Evolutionary conservation across 495 filamentous ascomycete species (phyloP), one percentile per base, ranked within the genome.

Genomic region (Aspergillus panamensis): DNA sequence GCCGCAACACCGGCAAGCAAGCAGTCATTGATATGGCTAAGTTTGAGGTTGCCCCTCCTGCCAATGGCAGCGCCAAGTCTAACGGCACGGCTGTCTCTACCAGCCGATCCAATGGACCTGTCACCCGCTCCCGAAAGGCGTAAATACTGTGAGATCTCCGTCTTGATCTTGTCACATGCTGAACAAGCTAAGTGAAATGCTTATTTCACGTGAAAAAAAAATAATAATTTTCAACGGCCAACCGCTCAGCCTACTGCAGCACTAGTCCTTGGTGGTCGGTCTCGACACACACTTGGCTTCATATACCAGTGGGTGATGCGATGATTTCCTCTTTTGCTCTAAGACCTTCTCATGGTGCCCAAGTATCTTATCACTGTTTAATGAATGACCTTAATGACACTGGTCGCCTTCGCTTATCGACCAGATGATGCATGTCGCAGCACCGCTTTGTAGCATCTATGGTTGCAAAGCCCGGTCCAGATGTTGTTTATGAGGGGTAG

Each of bases 11-110:
- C 60, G 69, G 76, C 67, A 76, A 73, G 57, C 74, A 77, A 62
- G 76, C 80, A 47, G 65, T 78, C 16, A 80, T 81, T 55, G 79
- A 83, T 62, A 82, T 82, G 80, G 74, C 68, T 35, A 77, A 79
- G 66, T 73, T 78, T 48, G 78, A 81, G 63, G 63, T 82, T 57
- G 21, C 63, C 48, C 20, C 63, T 43, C 20, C 62, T 39, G 48
- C 63, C 51, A 64, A 64, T 44, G 66, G 66, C 20, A 63, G 54
- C 40, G 64, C 64, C 62, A 67, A 70, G 50, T 61, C 67, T 20
- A 77, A 75, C 63, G 75, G 69, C 21, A 51, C 65, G 31, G 67
- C 69, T 30, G 49, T 62, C 37, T 67, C 74, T 7, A 71, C 63
- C 44, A 71, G 71, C 53, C 73, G 74, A 52, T 70, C 74, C 58